Base-by-base conservation (phyloP, 1,139 yeast genomes). In the Pneumocystis canis region DNA sequence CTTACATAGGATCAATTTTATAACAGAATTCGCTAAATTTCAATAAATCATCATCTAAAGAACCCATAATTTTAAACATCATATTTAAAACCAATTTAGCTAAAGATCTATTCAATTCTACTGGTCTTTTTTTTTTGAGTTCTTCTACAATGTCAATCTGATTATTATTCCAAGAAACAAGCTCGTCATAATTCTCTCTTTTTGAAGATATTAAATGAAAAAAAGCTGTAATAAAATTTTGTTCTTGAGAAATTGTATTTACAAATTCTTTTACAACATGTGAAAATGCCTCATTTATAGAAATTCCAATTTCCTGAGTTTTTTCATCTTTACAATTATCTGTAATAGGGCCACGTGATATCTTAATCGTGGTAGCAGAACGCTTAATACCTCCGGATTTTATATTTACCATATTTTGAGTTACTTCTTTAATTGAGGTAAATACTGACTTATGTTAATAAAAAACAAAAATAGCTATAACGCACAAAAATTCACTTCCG, bases 161-260 rank as follows among this genome's bases (percentile, higher is more conserved):
- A 73, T 65, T 67, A 72, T 73, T 39, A 59, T 75, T 74, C 1
- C 39, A 57, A 14, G 73, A 72, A 30, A 85, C 73, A 68, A 77
- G 83, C 9, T 79, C 82, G 6, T 77, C 74, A 67, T 82, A 85
- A 40, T 77, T 77, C 3, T 75, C 67, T 20, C 74, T 74, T 1
- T 77, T 75, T 60, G 78, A 78, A 1, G 83, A 78, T 25, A 84
- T 81, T 62, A 84, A 75, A 67, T 87, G 94, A 75, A 89, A 89
- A 64, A 89, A 78, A 20, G 74, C 75, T 11, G 82, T 82, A 20
- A 85, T 71, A 65, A 88, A 84, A 68, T 81, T 83, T 68, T 87
- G 95, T 61, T 87, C 82, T 14, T 80, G 77, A 14, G 83, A 73
- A 25, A 87, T 77, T 2, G 79, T 73, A 60, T 73, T 69, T 57